Evolutionary conservation across 140 eudicot species (phyloP).

Genomic region (Stevia rebaudiana): DNA sequence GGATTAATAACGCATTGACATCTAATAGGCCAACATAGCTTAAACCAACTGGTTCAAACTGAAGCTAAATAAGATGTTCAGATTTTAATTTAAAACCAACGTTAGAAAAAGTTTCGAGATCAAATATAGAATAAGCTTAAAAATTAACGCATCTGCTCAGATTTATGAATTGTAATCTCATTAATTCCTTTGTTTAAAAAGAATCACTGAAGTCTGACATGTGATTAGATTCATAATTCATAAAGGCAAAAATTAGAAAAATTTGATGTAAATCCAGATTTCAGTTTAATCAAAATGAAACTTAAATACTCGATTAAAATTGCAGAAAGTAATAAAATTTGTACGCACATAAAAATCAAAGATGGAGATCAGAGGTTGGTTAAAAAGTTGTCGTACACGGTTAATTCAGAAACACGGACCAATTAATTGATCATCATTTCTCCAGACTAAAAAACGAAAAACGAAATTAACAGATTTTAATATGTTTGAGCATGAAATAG

Average conservation of each 20-base stretch:
- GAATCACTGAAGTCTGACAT: constrained; percentile 45
- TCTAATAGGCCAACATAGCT: too few species aligned
- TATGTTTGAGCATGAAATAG: background rate
- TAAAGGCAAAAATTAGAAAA: constrained; percentile 13
- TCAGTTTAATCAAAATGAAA: background rate
- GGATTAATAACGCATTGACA: too few species aligned
- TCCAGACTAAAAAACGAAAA: background rate
- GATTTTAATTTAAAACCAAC: too few species aligned
- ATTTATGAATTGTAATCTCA: constrained; percentile 31
- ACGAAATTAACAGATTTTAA: too few species aligned
- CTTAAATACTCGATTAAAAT: background rate
- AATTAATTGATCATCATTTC: constrained; percentile 45
- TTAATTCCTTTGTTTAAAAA: background rate
- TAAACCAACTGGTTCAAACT: too few species aligned
- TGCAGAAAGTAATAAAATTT: background rate
- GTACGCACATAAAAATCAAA: background rate
- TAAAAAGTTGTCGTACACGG: constrained; percentile 32
- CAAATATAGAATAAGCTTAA: too few species aligned
- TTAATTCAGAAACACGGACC: constrained; percentile 75
- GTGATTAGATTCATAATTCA: constrained; percentile 38
- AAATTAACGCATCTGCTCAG: constrained; percentile 17
- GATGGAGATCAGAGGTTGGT: constrained; percentile 33
- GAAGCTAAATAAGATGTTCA: too few species aligned
- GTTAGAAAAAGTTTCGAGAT: too few species aligned
- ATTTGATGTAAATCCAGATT: background rate